A percentile compares a stretch with the other conserved stretches of the same genome.
Conservation (phyloP, 306 rosid genomes). For the Pyrus bretschneideri region DNA sequence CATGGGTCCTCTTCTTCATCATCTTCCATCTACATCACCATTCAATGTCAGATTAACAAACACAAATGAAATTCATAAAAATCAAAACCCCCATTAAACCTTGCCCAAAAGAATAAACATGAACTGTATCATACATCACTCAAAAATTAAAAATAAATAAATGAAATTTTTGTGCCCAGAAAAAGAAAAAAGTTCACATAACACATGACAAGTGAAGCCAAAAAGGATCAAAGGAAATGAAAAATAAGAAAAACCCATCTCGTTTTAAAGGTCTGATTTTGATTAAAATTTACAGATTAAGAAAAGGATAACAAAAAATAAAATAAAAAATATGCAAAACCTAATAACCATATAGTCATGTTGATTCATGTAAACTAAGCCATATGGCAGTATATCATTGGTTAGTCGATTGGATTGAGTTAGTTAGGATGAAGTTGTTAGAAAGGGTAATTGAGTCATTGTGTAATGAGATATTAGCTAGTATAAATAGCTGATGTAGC, state of each 20-base stretch:
- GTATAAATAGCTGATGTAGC: too few species aligned
- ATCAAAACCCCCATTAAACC: neutral
- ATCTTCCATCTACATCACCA: slow-evolving; percentile 35
- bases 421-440: too few species aligned
- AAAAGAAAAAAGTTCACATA: neutral
- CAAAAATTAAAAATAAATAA: neutral
- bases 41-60: slow-evolving; percentile 3
- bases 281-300: too few species aligned
- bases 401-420: too few species aligned
- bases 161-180: neutral
- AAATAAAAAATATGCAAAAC: too few species aligned
- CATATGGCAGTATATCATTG: too few species aligned
- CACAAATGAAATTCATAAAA: neutral
- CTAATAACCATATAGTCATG: too few species aligned
- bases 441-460: too few species aligned
- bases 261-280: neutral
- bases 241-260: neutral
- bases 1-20: too few species aligned
- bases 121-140: neutral
- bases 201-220: neutral
- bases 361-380: too few species aligned
- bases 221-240: neutral
- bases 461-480: too few species aligned
- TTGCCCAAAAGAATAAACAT: neutral
- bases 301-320: too few species aligned